Conservation (phyloP, 202 grass and related monocot species). For the Bolboschoenoplectus hybrid region DNA sequence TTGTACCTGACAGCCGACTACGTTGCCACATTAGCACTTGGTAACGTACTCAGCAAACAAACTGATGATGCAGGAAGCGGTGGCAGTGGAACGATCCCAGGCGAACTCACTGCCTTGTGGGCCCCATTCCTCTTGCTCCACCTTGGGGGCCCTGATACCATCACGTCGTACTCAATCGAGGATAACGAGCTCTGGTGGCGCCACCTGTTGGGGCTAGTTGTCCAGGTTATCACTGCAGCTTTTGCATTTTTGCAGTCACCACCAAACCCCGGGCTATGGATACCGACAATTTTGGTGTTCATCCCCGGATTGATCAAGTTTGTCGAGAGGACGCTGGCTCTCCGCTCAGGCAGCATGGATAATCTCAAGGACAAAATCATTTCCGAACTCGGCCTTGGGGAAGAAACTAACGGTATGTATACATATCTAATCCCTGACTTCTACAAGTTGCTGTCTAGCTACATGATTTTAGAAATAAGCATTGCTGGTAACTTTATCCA, state of each 20-base stretch:
- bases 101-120: not conserved
- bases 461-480: not conserved
- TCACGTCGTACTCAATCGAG: not conserved
- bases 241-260: not conserved
- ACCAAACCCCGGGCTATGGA: not conserved
- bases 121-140: not conserved
- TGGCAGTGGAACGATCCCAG: not conserved
- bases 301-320: not conserved
- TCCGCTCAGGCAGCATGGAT: not conserved
- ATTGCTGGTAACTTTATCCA: not conserved
- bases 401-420: not conserved
- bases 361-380: not conserved
- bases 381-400: not conserved
- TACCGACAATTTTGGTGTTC: not conserved
- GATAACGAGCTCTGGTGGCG: constrained; percentile 8
- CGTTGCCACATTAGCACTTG: not conserved
- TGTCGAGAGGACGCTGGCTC: not conserved
- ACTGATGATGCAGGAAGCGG: no score
- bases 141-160: not conserved
- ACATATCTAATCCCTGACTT: not conserved
- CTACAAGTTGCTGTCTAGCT: not conserved
- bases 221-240: not conserved
- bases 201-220: not conserved
- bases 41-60: constrained; percentile 17
- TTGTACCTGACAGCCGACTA: constrained; percentile 22